Evolutionary conservation across 2,329 filamentous ascomycete species (phyloP).

Genomic region (Colletotrichum godetiae): DNA sequence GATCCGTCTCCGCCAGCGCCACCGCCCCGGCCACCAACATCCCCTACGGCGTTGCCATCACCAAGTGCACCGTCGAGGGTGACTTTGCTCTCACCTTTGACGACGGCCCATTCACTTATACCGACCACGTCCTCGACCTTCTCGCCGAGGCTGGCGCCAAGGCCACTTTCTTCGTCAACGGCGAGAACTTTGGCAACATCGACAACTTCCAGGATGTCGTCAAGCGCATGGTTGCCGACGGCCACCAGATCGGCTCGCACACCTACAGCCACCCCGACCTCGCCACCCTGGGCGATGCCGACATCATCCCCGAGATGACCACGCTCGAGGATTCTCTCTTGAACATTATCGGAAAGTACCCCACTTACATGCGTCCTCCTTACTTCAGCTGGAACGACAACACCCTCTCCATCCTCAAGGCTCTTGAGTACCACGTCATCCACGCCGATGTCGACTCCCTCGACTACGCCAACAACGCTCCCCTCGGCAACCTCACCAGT

Average conservation of each 20-base stretch:
- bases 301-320: constrained; percentile 52
- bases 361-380: constrained; percentile 58
- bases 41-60: constrained; percentile 47
- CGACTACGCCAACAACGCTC: constrained; percentile 39
- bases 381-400: constrained; percentile 45
- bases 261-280: constrained; percentile 58
- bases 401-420: constrained; percentile 30
- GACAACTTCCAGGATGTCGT: constrained; percentile 53
- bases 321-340: constrained; percentile 58
- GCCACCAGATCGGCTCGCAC: constrained; percentile 55
- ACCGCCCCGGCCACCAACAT: constrained; percentile 45
- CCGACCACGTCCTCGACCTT: constrained; percentile 52
- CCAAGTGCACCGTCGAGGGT: constrained; percentile 47
- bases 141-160: constrained; percentile 45
- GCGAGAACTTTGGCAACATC: constrained; percentile 53
- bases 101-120: constrained; percentile 58
- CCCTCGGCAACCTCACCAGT: constrained; percentile 43
- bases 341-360: constrained; percentile 54
- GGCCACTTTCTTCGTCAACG: constrained; percentile 56
- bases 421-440: constrained; percentile 33
- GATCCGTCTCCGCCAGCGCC: constrained; percentile 38
- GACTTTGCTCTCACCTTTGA: constrained; percentile 59
- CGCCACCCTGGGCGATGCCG: constrained; percentile 45
- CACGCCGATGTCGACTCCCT: constrained; percentile 42
- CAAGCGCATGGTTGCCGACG: constrained; percentile 52